Evolutionary conservation across 2,329 filamentous ascomycete genomes (phyloP), one percentile per base, ranked within the genome.

Genomic region (Exophiala bonariae): DNA sequence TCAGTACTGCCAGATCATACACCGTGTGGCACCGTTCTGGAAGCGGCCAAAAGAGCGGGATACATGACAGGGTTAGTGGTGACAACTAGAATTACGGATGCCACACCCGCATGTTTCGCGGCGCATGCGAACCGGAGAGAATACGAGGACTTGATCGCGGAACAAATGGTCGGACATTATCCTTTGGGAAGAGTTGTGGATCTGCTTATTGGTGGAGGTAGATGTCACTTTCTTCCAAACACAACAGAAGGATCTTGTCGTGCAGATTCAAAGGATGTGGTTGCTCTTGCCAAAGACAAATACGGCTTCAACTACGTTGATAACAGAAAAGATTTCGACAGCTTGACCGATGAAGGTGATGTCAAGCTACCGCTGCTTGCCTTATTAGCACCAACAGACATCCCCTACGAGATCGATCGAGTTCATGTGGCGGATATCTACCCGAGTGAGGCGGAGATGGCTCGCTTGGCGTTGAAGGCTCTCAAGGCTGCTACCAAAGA

Each of bases 1-100:
- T 87, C 89, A 8, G 86, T 95, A 44, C 76, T 95, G 13, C 91
- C 91, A 0, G 85, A 95, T 67, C 82, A 87, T 58, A 82, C 82
- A 22, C 89, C 93, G 3, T 99, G 93, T 66, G 93, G 92, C 6
- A 96, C 91, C 14, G 89, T 87, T 31, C 80, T 99, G 43, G 93
- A 99, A 72, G 93, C 93, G 3, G 93, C 93, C 30, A 95, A 96
- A 72, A 81, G 83, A 59, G 87, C 88, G 7, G 93, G 93, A 11
- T 97, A 96, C 65, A 85, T 83, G 70, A 99, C 93, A 2, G 93
- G 93, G 1, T 70, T 99, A 55, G 93, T 97, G 2, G 93, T 96
- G 22, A 99, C 93, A 1, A 99, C 93, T 1, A 82, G 92, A 52
- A 83, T 97, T 52, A 96, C 93, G 3, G 93, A 99, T 72, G 93